These are phyloP conservation scores for Rhizophagus sp. DNA, from an alignment of 192 early-diverging fungal species.

Conservation along the genomic window DNA sequence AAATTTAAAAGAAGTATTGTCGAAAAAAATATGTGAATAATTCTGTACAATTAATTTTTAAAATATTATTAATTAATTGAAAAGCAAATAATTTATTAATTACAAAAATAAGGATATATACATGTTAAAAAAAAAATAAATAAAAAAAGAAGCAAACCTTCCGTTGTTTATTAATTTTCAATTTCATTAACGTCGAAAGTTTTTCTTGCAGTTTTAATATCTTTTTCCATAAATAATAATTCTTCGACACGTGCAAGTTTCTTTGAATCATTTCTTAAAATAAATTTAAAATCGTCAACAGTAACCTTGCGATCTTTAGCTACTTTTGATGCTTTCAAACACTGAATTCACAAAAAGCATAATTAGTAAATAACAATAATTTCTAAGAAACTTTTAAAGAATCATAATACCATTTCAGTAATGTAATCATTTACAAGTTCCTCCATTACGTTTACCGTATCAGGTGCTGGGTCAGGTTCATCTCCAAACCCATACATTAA, in stretches of 20 bases:
- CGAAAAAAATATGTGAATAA: too few species aligned
- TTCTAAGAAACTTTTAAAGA: neutral
- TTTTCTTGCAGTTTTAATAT: constrained; percentile 68
- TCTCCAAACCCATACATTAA: constrained; percentile 92
- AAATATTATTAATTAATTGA: too few species aligned
- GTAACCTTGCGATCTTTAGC: constrained; percentile 63
- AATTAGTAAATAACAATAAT: neutral
- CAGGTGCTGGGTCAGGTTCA: constrained; percentile 68
- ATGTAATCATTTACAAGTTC: constrained; percentile 78
- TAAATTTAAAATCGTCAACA: constrained; percentile 74
- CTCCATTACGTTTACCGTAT: constrained; percentile 81
- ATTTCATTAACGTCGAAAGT: constrained; percentile 56
- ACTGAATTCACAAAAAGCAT: constrained; percentile 36
- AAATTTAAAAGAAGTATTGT: too few species aligned
- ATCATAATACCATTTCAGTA: constrained; percentile 76
- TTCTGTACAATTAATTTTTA: too few species aligned
- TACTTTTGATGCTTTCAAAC: constrained; percentile 53
- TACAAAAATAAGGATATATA: too few species aligned
- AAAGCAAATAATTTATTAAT: too few species aligned
- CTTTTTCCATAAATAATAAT: constrained; percentile 74
- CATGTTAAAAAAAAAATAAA: too few species aligned
- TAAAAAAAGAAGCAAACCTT: neutral
- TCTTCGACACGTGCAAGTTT: constrained; percentile 85
- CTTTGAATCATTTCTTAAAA: constrained; percentile 75
- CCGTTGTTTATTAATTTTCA: constrained; percentile 27